Conservation (phyloP, 2,329 filamentous ascomycete genomes). For the Drechmeria coniospora region DNA sequence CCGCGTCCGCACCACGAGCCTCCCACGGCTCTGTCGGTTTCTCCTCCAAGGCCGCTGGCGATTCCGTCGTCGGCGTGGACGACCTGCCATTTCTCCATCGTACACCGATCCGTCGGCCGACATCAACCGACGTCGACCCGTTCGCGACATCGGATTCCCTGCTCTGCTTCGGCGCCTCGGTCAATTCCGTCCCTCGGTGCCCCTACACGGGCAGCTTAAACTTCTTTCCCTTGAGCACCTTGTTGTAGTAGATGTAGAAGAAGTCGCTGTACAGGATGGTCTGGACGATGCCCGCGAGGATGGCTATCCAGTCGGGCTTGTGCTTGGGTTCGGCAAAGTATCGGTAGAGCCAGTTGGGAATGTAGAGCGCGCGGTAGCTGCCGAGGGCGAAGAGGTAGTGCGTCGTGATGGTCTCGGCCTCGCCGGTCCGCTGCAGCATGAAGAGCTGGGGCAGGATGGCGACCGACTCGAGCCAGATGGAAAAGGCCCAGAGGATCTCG, state of each 20-base stretch:
- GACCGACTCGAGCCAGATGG: conserved; percentile 93
- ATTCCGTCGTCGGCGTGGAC: no score
- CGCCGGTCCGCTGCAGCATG: conserved; percentile 92
- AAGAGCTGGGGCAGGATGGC: conserved; percentile 95
- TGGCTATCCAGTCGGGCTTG: conserved; percentile 69
- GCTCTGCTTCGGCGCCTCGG: neutral
- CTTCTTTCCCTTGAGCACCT: conserved; percentile 80
- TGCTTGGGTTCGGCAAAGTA: conserved; percentile 62
- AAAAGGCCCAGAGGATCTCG: conserved; percentile 95
- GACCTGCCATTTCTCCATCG: no score
- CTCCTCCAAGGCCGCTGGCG: no score
- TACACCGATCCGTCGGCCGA: no score
- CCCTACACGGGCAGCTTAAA: conserved; percentile 68
- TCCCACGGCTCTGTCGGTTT: no score
- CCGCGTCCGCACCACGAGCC: no score
- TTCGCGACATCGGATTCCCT: no score
- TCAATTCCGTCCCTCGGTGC: neutral
- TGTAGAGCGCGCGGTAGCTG: conserved; percentile 83
- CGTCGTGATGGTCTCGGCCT: conserved; percentile 98
- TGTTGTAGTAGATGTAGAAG: conserved; percentile 99
- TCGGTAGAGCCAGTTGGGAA: conserved; percentile 95
- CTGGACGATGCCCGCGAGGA: conserved; percentile 80
- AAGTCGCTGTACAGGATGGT: conserved; percentile 96
- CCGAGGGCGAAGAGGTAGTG: conserved; percentile 95
- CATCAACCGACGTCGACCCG: no score